Conservation (phyloP, 768 basidiomycete species). For the Phlegmacium glaucopus region DNA sequence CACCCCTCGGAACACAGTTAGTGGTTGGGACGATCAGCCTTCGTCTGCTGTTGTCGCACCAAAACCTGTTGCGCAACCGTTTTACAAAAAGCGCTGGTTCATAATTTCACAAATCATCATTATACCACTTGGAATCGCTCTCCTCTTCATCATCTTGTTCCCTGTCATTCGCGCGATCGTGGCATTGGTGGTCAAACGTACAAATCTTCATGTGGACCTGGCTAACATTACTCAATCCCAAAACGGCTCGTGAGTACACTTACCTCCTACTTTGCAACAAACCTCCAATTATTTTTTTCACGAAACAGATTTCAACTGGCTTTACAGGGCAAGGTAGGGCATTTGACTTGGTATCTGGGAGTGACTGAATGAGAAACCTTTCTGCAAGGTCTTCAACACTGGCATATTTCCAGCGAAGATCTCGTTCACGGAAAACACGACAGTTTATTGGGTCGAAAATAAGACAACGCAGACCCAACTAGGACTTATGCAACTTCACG, state of each 20-base stretch:
- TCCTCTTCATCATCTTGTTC: slow-evolving; percentile 66
- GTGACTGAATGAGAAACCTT: not conserved
- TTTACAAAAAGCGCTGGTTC: slow-evolving; percentile 64
- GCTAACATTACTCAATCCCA: slow-evolving; percentile 49
- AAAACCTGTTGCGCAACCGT: slow-evolving; percentile 30
- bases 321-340: slow-evolving; percentile 49
- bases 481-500: slow-evolving; percentile 50
- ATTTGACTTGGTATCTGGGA: no score
- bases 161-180: slow-evolving; percentile 66
- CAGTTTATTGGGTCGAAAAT: slow-evolving; percentile 55
- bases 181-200: slow-evolving; percentile 58
- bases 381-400: slow-evolving; percentile 55
- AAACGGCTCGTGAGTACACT: slow-evolving; percentile 51
- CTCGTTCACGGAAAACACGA: slow-evolving; percentile 52
- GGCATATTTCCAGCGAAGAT: slow-evolving; percentile 65
- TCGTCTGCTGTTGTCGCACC: slow-evolving; percentile 12
- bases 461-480: slow-evolving; percentile 43
- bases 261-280: not conserved
- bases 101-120: slow-evolving; percentile 53
- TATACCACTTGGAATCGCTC: slow-evolving; percentile 50
- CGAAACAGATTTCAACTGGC: slow-evolving; percentile 44
- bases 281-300: not conserved
- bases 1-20: slow-evolving; percentile 13
- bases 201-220: slow-evolving; percentile 48
- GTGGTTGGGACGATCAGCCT: slow-evolving; percentile 17